Evolutionary conservation across 805 yeast genomes (phyloP).

Genomic region (Candida golubevii): DNA sequence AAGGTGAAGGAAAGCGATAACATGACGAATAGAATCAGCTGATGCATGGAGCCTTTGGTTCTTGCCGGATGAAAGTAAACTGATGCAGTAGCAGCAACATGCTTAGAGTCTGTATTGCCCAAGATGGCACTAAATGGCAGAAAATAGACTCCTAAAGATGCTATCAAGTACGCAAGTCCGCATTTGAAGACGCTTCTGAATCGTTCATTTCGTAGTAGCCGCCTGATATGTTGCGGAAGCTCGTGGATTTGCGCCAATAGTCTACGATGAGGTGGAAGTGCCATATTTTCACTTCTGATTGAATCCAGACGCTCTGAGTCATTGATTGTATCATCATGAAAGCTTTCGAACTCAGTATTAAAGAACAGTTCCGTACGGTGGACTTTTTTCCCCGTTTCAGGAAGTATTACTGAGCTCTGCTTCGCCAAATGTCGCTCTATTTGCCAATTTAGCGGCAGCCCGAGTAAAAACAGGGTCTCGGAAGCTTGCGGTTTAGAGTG

Average conservation of each 20-base stretch:
- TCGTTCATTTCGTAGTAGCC: slow-evolving; percentile 8
- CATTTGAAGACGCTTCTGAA: slow-evolving; percentile 51
- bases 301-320: slow-evolving; percentile 14
- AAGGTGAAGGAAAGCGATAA: slow-evolving; percentile 52
- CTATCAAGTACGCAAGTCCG: slow-evolving; percentile 67
- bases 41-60: slow-evolving; percentile 76
- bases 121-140: slow-evolving; percentile 44
- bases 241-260: not conserved
- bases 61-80: slow-evolving; percentile 84
- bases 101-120: slow-evolving; percentile 71
- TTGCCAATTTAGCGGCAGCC: not conserved
- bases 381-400: slow-evolving; percentile 37
- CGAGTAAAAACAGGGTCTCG: slow-evolving; percentile 7
- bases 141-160: slow-evolving; percentile 68
- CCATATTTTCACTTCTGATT: not conserved
- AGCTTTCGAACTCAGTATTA: slow-evolving; percentile 22
- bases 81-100: slow-evolving; percentile 75
- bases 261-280: not conserved
- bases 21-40: slow-evolving; percentile 59
- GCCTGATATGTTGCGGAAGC: not conserved
- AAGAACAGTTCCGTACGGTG: slow-evolving; percentile 30
- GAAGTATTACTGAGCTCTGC: slow-evolving; percentile 35
- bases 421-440: slow-evolving; percentile 11
- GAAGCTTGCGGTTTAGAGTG: not conserved
- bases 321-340: slow-evolving; percentile 15